phyloP scores from a whole-genome alignment of 2,329 filamentous ascomycete genomes.

The Alternaria metachromatica region DNA sequence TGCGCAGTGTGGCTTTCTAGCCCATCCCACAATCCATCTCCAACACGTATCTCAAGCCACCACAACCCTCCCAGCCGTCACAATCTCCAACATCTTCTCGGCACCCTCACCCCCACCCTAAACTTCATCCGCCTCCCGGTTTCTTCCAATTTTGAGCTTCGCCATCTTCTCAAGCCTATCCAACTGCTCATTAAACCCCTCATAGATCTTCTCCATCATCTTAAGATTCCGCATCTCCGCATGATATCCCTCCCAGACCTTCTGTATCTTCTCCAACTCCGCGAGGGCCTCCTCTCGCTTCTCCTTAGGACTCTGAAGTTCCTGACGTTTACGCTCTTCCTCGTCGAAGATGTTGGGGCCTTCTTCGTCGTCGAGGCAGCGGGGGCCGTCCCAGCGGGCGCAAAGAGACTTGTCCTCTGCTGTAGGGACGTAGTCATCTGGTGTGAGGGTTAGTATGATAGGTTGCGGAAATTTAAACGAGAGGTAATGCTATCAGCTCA shows the following conservation, averaged over 20 bases:
- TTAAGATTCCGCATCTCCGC: background rate
- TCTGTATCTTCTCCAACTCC: background rate
- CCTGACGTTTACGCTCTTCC: background rate
- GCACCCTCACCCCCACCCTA: background rate
- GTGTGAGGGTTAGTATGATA: background rate
- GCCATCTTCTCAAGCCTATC: background rate
- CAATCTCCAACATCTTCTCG: background rate
- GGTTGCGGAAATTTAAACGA: background rate
- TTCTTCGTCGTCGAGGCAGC: background rate
- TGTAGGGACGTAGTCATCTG: background rate
- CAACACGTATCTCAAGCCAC: background rate
- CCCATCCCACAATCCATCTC: background rate
- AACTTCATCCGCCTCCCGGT: fast-evolving
- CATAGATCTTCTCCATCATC: background rate
- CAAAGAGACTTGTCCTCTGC: background rate
- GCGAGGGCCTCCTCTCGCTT: background rate
- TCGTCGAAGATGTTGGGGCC: background rate
- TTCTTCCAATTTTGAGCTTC: background rate
- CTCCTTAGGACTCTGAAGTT: background rate
- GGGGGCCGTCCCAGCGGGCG: background rate
- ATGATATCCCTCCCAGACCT: background rate
- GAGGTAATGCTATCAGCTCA: no score
- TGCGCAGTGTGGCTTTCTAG: background rate
- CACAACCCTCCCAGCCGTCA: background rate
- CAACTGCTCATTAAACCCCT: background rate